Evolutionary conservation across 176 grass and related monocot species (phyloP).

Genomic region (Cenchrus fungigraminus): DNA sequence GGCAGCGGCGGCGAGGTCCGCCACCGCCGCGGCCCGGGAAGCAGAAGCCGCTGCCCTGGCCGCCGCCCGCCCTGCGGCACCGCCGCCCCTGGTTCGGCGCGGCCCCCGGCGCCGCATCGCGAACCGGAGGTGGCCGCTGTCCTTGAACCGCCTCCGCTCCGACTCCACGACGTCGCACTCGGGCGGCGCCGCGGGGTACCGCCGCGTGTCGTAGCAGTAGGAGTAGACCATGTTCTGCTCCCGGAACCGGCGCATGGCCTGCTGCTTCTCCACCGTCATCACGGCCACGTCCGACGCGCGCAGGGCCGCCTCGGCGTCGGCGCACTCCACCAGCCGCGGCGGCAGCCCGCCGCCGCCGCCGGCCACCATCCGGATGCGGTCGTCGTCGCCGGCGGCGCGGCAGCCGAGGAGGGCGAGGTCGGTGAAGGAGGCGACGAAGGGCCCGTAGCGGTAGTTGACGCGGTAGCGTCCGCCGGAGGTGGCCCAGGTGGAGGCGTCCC

Average conservation of each 20-base stretch:
- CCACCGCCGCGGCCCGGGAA: neutral
- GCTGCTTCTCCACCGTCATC: slow-evolving; percentile 69
- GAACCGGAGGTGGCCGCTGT: slow-evolving; percentile 57
- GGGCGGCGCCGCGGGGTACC: slow-evolving; percentile 60
- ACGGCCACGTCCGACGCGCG: slow-evolving; percentile 48
- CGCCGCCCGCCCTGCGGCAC: neutral
- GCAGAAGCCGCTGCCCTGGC: neutral
- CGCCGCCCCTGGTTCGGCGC: slow-evolving; percentile 1
- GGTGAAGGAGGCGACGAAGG: slow-evolving; percentile 76
- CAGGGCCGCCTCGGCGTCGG: slow-evolving; percentile 18
- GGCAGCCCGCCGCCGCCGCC: no score
- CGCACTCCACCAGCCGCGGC: slow-evolving; percentile 12
- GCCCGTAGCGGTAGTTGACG: slow-evolving; percentile 74
- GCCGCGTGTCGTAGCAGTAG: slow-evolving; percentile 69
- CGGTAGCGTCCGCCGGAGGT: slow-evolving; percentile 72
- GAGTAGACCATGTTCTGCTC: slow-evolving; percentile 88
- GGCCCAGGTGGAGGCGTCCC: slow-evolving; percentile 90
- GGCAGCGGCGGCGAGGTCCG: neutral
- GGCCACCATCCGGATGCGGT: slow-evolving; percentile 49
- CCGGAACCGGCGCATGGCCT: slow-evolving; percentile 69
- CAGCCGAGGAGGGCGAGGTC: slow-evolving; percentile 79
- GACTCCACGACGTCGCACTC: slow-evolving; percentile 79
- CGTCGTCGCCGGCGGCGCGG: slow-evolving; percentile 41
- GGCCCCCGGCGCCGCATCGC: slow-evolving; percentile 8
- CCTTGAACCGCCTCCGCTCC: slow-evolving; percentile 64